Evolutionary conservation across 73 alveolate species (phyloP), one percentile per base, ranked within the genome.

Genomic region (Paramecium tetraurelia): DNA sequence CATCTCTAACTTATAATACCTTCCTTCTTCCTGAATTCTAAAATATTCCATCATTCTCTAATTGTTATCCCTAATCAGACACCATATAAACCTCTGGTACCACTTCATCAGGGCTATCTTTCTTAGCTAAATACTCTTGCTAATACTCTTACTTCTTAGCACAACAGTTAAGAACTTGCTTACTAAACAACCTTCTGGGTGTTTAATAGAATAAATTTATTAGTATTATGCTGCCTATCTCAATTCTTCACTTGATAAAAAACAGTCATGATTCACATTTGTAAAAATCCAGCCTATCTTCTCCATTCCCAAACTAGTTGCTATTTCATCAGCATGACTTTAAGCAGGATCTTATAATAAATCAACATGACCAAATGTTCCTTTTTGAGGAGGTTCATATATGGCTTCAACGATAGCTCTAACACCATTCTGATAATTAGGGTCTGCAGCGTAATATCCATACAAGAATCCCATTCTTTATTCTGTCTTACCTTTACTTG

Each of bases 401-500:
- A 98, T 86, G 41, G 99, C 98, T 94, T 98, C 99, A 14, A 98
- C 96, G 44, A 98, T 95, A 0, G 99, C 99, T 83, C 99, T 93
- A 0, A 98, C 98, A 22, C 99, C 99, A 71, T 97, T 98, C 33
- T 97, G 96, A 92, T 98, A 98, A 92, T 96, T 98, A 20, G 99
- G 99, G 92, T 98, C 99, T 92, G 96, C 98, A 75, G 99, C 98
- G 93, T 98, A 98, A 93, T 98, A 98, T 31, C 99, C 99, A 87
- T 97, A 98, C 92, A 98, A 95, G 94, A 95, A 98, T 16, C 99
- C 99, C 96, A 96, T 97, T 93, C 99, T 95, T 92, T 98, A 98
- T 85, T 94, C 97, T 95, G 96, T 88, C 63, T 96, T 95, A 38
- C 88, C 94, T 3, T 95, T 94, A 46, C 95, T 84, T 21, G 94